These are phyloP conservation scores for Fusarium sp. DNA, from an alignment of 2,329 filamentous ascomycete genomes.

Conservation along the genomic window DNA sequence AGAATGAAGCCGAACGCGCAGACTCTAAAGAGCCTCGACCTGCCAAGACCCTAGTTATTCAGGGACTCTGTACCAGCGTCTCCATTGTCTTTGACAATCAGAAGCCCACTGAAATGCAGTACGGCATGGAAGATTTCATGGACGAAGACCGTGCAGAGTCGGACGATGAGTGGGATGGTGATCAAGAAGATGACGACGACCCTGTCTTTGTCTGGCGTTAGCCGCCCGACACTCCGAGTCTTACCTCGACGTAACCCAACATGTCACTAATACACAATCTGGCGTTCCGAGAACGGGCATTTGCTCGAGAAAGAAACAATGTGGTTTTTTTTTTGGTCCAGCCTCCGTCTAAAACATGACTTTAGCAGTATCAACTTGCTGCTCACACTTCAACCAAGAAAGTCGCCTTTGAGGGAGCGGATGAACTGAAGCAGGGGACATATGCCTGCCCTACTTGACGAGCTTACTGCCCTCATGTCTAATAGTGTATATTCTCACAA, in stretches of 20 bases:
- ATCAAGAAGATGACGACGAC: constrained; percentile 62
- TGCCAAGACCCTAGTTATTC: constrained; percentile 61
- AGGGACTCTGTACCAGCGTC: constrained; percentile 78
- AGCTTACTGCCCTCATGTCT: not conserved
- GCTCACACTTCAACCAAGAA: not conserved
- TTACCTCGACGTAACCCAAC: not conserved
- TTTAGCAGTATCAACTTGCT: not conserved
- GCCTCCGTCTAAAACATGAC: not conserved
- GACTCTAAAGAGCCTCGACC: constrained; percentile 1
- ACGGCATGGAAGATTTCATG: constrained; percentile 78
- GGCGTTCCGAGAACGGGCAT: not conserved
- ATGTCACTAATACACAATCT: not conserved
- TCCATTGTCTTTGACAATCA: constrained; percentile 82
- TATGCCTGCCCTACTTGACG: not conserved
- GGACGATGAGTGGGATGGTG: constrained; percentile 70
- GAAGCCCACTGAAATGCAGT: constrained; percentile 76
- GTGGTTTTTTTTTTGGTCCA: not conserved
- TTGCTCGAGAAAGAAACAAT: not conserved
- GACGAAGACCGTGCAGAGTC: constrained; percentile 67
- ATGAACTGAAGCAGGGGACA: not conserved
- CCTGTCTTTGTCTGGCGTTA: constrained; percentile 47
- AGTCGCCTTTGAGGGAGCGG: not conserved
- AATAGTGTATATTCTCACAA: not conserved
- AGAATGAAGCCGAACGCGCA: constrained; percentile 13
- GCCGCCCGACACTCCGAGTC: not conserved